Conservation (phyloP, 148 eudicot species). For the Beta vulgaris region DNA sequence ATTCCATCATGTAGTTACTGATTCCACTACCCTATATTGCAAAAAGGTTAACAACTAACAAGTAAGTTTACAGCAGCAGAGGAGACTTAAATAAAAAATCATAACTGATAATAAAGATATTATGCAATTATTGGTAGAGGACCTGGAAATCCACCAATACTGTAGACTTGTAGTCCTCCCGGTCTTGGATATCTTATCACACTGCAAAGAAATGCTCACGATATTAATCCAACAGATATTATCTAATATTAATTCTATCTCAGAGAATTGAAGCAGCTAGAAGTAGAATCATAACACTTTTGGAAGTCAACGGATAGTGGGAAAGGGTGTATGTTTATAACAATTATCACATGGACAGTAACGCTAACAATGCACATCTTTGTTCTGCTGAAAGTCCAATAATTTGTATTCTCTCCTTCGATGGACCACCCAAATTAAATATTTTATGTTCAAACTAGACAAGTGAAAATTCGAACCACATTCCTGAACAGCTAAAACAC, state of each 20-base stretch:
- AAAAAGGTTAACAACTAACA: no score
- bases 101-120: no score
- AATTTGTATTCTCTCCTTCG: background rate
- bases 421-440: background rate
- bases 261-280: background rate
- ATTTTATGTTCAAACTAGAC: background rate
- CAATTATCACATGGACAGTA: background rate
- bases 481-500: background rate
- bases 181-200: slow-evolving; percentile 50
- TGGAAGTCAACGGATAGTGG: background rate
- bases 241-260: background rate
- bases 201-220: slow-evolving; percentile 43
- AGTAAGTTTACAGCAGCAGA: no score
- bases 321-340: background rate
- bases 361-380: background rate
- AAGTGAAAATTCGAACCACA: background rate
- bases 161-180: slow-evolving; percentile 49
- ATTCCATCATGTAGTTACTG: no score
- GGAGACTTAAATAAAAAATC: no score
- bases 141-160: slow-evolving; percentile 60
- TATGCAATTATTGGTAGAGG: no score
- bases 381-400: background rate
- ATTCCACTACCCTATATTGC: no score
- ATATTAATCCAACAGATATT: background rate
- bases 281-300: background rate